These are phyloP conservation scores for Protea cynaroides DNA, from an alignment of 164 flowering plant genomes.

Conservation along the genomic window DNA sequence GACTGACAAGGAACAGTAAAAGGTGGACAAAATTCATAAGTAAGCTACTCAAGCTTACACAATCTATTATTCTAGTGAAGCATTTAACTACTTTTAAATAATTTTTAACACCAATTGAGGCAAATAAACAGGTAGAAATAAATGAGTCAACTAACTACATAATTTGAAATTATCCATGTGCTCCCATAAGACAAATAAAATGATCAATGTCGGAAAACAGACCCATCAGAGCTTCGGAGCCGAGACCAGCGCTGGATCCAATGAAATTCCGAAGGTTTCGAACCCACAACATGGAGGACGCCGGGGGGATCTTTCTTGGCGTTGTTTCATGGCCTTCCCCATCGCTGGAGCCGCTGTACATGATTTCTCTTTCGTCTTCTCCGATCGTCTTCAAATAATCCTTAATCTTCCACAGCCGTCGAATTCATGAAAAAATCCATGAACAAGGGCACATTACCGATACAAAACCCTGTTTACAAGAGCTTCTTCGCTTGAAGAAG, in stretches of 20 bases:
- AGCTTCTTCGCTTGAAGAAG: background rate
- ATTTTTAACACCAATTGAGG: too few relatives aligned
- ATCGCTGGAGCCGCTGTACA: constrained; percentile 88
- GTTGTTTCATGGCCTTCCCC: constrained; percentile 63
- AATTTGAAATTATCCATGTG: background rate
- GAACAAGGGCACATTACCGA: background rate
- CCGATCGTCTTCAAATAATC: background rate
- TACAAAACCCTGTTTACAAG: background rate
- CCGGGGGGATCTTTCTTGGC: constrained; percentile 70
- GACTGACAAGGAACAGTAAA: background rate
- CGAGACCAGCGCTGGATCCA: constrained; percentile 90
- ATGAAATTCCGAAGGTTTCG: constrained; percentile 82
- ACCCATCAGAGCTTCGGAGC: constrained; percentile 99
- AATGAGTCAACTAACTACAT: too few relatives aligned
- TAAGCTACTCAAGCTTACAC: too few relatives aligned
- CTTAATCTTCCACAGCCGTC: background rate
- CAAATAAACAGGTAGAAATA: too few relatives aligned
- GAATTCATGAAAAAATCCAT: background rate
- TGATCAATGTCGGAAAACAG: background rate
- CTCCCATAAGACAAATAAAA: too few relatives aligned
- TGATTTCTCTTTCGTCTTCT: constrained; percentile 10
- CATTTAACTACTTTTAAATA: too few relatives aligned
- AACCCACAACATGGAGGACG: constrained; percentile 91
- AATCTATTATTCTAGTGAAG: too few relatives aligned
- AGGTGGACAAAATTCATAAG: background rate